Evolutionary conservation across 1,284 basidiomycete species (phyloP).

Genomic region (Pulveroboletus sp.): DNA sequence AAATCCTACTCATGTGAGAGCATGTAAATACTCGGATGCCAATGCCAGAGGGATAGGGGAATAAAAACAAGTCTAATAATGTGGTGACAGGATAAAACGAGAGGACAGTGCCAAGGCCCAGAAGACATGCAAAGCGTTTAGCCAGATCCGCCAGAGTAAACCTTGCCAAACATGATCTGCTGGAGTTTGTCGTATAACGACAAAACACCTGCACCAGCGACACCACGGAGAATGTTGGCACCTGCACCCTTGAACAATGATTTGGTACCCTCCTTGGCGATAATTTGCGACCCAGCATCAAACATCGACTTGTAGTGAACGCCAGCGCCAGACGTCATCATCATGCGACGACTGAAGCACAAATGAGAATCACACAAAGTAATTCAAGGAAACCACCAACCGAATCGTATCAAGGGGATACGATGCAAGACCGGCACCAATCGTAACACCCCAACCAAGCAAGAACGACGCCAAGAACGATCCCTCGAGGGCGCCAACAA

Average conservation of each 20-base stretch:
- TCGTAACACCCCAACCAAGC: slow-evolving; percentile 94
- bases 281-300: slow-evolving; percentile 80
- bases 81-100: slow-evolving; percentile 28
- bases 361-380: slow-evolving; percentile 9
- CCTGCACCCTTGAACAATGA: slow-evolving; percentile 96
- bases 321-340: slow-evolving; percentile 88
- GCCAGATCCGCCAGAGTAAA: slow-evolving; percentile 77
- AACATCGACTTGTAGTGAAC: slow-evolving; percentile 93
- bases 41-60: slow-evolving; percentile 25
- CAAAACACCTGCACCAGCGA: slow-evolving; percentile 96
- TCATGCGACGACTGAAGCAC: slow-evolving; percentile 82
- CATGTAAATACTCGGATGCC: slow-evolving; percentile 28
- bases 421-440: slow-evolving; percentile 92
- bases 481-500: slow-evolving; percentile 85
- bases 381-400: slow-evolving; percentile 43
- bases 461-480: slow-evolving; percentile 90
- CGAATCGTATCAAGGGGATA: slow-evolving; percentile 95
- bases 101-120: slow-evolving; percentile 37
- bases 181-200: slow-evolving; percentile 95
- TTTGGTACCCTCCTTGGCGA: slow-evolving; percentile 87
- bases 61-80: slow-evolving; percentile 42
- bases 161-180: slow-evolving; percentile 90
- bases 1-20: slow-evolving; percentile 29
- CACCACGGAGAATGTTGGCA: slow-evolving; percentile 98
- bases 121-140: slow-evolving; percentile 18